Base-by-base conservation (phyloP, 2,329 filamentous ascomycete genomes). In the Stemphylium beticola region DNA sequence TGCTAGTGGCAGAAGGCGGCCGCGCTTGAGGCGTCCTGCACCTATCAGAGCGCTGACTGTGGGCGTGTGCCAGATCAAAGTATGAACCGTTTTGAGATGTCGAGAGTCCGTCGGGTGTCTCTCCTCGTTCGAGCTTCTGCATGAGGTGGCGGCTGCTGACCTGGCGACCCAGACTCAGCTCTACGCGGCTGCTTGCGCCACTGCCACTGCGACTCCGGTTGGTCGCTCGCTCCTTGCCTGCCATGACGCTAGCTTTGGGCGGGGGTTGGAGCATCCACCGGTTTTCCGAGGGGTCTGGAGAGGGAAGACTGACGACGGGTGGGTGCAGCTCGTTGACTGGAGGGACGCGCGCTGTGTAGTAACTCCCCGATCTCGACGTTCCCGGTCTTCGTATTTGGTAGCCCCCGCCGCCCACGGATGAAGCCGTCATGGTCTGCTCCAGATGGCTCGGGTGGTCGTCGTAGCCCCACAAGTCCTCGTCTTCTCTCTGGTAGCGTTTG, bases 181-280 rank as follows among this genome's bases (percentile, higher is more conserved):
- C 74, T 4, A 72, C 64, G 42, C 76, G 72, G 51, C 78, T 80
- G 61, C 74, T 77, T 17, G 72, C 71, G 7, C 73, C 68, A 42
- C 75, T 77, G 7, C 71, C 74, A 68, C 86, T 90, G 32, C 80
- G 79, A 60, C 85, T 88, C 49, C 87, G 79, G 65, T 82, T 85
- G 3, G 60, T 64, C 17, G 89, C 87, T 26, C 86, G 85, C 32
- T 90, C 85, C 73, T 93, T 95, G 62, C 92, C 93, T 61, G 89
- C 90, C 93, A 97, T 97, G 55, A 96, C 82, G 73, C 89, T 92
- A 52, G 93, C 92, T 31, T 88, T 85, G n/a, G 93, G 93, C 1
- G 92, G 92, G 2, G 93, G 93, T 69, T 96, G 91, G 46, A 96
- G 80, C 92, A 97, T 96, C 93, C 93, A 97, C 68, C 83, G 84